Evolutionary conservation across 352 stramenopile species (phyloP), one percentile per base, ranked within the genome.

Genomic region (Phytophthora citrophthora): DNA sequence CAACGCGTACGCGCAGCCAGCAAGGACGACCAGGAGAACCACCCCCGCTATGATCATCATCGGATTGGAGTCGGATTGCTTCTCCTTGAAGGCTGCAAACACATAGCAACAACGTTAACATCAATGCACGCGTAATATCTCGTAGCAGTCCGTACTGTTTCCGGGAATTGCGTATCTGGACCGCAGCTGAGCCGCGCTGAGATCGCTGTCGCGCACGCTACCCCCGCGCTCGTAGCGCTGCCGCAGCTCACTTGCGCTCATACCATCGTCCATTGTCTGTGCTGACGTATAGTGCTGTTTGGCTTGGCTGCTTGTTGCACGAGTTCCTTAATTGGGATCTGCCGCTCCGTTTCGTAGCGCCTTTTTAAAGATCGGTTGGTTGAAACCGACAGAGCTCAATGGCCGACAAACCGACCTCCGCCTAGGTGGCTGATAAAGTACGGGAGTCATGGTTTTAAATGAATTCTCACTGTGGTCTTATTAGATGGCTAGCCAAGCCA

Each of bases 161-260:
- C 70, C 72, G 15, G 85, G 70, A 58, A 94, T 94, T 31, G 86
- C 83, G 64, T 94, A 93, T 70, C 86, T 79, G 20, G 86, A 88
- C 8, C 83, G 83, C 18, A 94, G 62, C 54, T 94, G 86, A 8
- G 83, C 86, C 0, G 86, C 86, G 43, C 82, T 94, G 40, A 94
- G 73, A 64, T 94, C 84, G 40, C 68, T 86, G 62, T 94, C 86
- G 16, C 80, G 83, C 31, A 94, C 83, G 1, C 69, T 86, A 16
- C 86, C 86, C 39, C 82, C 83, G 32, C 86, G 83, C 54, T 88
- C 81, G 64, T 94, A 94, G 36, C 86, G 81, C 54, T 77, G 78
- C 29, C 86, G 81, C 52, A 94, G 67, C 41, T 94, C 86, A 40
- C 74, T 83, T 27, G 86, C 86, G 26, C 41, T 83, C 65, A 91